phyloP scores from a whole-genome alignment of 169 alveolate genomes.

The Perkinsus chesapeaki region DNA sequence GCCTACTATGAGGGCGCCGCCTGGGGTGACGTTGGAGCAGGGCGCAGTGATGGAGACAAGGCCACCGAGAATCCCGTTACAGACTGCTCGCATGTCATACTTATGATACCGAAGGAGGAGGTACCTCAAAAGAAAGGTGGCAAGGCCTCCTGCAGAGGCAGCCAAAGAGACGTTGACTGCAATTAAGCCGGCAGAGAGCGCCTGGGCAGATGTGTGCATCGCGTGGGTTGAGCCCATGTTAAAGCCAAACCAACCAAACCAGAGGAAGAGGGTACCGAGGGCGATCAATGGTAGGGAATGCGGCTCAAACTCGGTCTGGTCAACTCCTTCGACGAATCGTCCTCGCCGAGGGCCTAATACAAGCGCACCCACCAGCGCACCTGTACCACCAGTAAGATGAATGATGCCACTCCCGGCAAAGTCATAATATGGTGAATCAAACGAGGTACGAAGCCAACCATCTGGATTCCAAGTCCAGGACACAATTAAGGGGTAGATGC shows the following conservation, averaged over 20 bases:
- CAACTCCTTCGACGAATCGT: neutral
- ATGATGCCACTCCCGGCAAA: constrained; percentile 17
- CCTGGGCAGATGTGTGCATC: neutral
- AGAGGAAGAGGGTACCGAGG: constrained; percentile 10
- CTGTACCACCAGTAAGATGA: constrained; percentile 13
- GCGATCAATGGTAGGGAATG: neutral
- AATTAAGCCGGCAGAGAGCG: neutral
- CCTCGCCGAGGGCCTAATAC: constrained; percentile 5
- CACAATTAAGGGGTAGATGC: constrained; percentile 16
- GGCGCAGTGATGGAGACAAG: constrained; percentile 28
- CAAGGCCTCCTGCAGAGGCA: neutral
- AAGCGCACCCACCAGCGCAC: constrained; percentile 6
- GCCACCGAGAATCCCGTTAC: constrained; percentile 31
- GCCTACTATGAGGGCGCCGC: neutral
- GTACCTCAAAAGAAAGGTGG: neutral
- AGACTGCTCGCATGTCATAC: constrained; percentile 19
- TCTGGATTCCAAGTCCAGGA: constrained; percentile 23
- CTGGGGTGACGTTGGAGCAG: constrained; percentile 11
- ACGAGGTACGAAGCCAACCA: neutral
- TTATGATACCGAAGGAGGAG: neutral
- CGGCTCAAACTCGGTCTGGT: neutral
- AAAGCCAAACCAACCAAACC: constrained; percentile 20
- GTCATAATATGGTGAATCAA: neutral
- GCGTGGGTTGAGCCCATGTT: constrained; percentile 6
- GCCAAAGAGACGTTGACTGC: neutral